Base-by-base conservation (phyloP, 2,329 filamentous ascomycete species). In the Blumeriella jaapii region DNA sequence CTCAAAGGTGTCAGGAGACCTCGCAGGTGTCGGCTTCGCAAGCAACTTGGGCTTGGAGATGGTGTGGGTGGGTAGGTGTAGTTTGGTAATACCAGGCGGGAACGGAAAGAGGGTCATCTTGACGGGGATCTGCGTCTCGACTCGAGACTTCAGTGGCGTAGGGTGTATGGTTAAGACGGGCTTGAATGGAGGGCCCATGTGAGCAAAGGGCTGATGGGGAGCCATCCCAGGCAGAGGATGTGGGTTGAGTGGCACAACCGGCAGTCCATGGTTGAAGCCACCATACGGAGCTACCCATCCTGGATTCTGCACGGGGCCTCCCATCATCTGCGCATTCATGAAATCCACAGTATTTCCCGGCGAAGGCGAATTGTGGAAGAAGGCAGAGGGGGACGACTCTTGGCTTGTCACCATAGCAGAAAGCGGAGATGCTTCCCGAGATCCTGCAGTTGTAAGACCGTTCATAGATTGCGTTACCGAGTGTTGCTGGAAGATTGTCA, bases 101-200 rank as follows among this genome's bases (percentile, higher is more conserved):
- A 93, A 64, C 13, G 82, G 76, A 38, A 76, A 78, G 24, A 96
- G 60, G 0, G 78, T 81, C 59, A 96, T 69, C 51, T 79, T 79
- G 48, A 95, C 84, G 6, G 82, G 83, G 48, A 96, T 95, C 55
- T 96, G 91, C 0, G 91, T 96, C 62, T 98, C 91, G 12, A 96
- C 91, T 14, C 91, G 78, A 11, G 87, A 94, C 59, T 95, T 96
- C 38, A 74, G 56, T 4, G 79, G 79, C 3, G 74, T 82, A 4
- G 76, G 74, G 43, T 78, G 68, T 27, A 83, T 72, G 9, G 68
- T 70, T 24, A 83, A 57, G 32, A 59, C 49, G 14, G 63, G 62
- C 22, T 60, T 56, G 30, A 53, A 48, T 22, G 38, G 41, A 24
- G 31, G 40, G 8, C 41, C 41, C 38, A 49, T 44, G 7, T 41